These are phyloP conservation scores for Alternaria incomplexa DNA, from an alignment of 2,329 filamentous ascomycete species.

Conservation along the genomic window DNA sequence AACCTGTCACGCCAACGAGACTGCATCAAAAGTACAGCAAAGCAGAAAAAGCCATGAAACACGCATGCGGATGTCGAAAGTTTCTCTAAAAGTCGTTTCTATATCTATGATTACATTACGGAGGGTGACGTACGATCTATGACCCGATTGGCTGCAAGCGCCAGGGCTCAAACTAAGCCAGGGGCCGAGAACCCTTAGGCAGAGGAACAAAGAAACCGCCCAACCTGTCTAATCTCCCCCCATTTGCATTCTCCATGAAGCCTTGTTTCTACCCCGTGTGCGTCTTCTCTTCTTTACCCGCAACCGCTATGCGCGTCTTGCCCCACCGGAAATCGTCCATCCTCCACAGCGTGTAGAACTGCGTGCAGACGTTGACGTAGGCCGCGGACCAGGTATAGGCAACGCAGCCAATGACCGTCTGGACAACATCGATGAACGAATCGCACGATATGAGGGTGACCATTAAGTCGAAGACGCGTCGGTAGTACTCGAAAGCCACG, in stretches of 20 bases:
- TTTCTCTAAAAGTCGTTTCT: background rate
- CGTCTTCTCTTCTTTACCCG: background rate
- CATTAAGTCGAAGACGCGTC: background rate
- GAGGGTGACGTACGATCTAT: background rate
- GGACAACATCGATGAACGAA: background rate
- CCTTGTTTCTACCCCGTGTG: background rate
- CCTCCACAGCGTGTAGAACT: constrained; percentile 3
- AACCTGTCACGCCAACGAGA: background rate
- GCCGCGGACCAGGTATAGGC: background rate
- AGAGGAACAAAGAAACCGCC: background rate
- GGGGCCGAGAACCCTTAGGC: background rate
- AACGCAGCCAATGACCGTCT: background rate
- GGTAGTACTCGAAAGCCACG: background rate
- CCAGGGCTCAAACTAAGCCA: background rate
- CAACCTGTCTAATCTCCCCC: background rate
- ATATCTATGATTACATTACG: background rate
- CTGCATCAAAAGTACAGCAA: background rate
- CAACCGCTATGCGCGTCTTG: constrained; percentile 4
- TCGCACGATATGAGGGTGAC: background rate
- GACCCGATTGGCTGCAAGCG: background rate
- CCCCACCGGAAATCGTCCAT: constrained; percentile 10
- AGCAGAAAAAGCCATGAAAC: background rate
- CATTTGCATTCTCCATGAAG: background rate
- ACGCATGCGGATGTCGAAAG: background rate
- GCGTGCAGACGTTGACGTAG: background rate